Percentiles rank a stretch among this genome's conserved stretches.
Conservation (phyloP, 2,329 filamentous ascomycete genomes). For the Sarocladiaceae sp. region DNA sequence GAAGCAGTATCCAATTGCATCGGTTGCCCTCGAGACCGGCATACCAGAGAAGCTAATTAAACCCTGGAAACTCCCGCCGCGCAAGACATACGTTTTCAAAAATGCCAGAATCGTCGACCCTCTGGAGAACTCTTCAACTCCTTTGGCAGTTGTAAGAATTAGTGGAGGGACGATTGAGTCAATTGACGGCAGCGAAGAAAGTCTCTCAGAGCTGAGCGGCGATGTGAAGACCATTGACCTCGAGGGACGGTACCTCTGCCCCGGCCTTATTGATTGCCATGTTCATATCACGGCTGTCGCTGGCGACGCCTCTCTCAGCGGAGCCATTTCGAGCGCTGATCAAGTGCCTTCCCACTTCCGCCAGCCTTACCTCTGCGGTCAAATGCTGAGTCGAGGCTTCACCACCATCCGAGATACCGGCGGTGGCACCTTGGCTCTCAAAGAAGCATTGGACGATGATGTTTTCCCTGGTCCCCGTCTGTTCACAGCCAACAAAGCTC, state of each 20-base stretch:
- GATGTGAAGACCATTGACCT: conserved; percentile 16
- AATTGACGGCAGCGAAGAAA: not conserved
- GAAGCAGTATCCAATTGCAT: not conserved
- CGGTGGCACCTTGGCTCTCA: conserved; percentile 49
- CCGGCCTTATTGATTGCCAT: conserved; percentile 29
- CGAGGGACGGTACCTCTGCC: conserved; percentile 24
- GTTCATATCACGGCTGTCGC: conserved; percentile 27
- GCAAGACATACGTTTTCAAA: conserved; percentile 29
- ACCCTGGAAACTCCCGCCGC: conserved; percentile 29
- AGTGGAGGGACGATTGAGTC: not conserved
- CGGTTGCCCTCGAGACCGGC: not conserved
- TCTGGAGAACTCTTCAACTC: conserved; percentile 13
- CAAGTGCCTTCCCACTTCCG: conserved; percentile 34
- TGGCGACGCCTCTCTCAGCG: conserved; percentile 21
- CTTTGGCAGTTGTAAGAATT: not conserved
- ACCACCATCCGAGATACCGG: conserved; percentile 56
- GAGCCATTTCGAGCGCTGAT: conserved; percentile 23
- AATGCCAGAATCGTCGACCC: conserved; percentile 42
- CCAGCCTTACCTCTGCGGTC: conserved; percentile 40
- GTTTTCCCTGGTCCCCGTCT: conserved; percentile 51
- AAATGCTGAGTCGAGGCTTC: conserved; percentile 54
- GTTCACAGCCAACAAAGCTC: conserved; percentile 49
- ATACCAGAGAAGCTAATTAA: conserved; percentile 21
- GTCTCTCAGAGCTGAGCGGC: not conserved
- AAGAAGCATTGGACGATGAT: conserved; percentile 52